phyloP scores from a whole-genome alignment of 2,329 filamentous ascomycete genomes.

The Colletotrichum trifolii region DNA sequence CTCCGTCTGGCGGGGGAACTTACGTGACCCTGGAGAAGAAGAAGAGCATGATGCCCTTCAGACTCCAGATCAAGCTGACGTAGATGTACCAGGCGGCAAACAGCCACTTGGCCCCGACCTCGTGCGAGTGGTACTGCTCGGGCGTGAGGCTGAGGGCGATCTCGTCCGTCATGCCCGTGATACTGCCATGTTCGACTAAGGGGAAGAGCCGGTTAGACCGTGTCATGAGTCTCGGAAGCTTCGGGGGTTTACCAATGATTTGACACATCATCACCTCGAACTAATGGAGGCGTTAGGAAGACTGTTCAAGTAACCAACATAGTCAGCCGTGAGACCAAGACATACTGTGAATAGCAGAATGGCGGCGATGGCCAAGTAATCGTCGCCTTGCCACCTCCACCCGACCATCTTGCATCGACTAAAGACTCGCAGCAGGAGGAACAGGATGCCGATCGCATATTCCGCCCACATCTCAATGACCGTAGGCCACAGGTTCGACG shows the following conservation, averaged over 20 bases:
- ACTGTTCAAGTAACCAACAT: too few relatives aligned
- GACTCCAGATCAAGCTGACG: constrained; percentile 32
- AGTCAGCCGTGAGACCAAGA: too few relatives aligned
- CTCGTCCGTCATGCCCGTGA: constrained; percentile 30
- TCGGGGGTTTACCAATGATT: constrained; percentile 15
- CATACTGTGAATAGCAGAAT: constrained; percentile 29
- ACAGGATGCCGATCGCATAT: constrained; percentile 23
- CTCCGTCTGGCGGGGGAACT: neutral
- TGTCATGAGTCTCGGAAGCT: neutral
- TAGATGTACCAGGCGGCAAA: constrained; percentile 34
- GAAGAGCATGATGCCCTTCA: constrained; percentile 34
- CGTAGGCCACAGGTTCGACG: constrained; percentile 14
- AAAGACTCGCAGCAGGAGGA: constrained; percentile 27
- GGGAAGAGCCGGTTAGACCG: neutral
- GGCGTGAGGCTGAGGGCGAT: constrained; percentile 20
- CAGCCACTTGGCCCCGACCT: constrained; percentile 30
- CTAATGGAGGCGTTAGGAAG: constrained; percentile 8
- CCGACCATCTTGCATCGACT: constrained; percentile 19
- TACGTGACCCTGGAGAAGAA: constrained; percentile 32
- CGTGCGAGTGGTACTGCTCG: constrained; percentile 28
- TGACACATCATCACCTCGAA: constrained; percentile 34
- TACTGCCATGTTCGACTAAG: constrained; percentile 30
- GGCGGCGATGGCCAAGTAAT: constrained; percentile 25
- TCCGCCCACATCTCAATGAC: constrained; percentile 35
- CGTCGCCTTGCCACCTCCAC: constrained; percentile 28